phyloP scores from a whole-genome alignment of 148 eudicot genomes.

The Arctostaphylos glauca region DNA sequence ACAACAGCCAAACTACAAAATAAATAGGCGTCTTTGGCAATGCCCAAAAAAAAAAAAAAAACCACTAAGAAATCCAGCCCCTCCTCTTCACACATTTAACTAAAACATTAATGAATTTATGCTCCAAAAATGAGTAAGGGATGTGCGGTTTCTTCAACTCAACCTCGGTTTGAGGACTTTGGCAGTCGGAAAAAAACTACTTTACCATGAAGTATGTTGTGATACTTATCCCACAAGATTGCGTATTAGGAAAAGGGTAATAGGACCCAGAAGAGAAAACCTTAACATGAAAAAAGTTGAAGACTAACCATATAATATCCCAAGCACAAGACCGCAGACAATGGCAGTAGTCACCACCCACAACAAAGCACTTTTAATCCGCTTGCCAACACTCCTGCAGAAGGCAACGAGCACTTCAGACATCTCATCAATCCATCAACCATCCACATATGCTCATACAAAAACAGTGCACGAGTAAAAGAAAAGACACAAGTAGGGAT shows the following conservation, averaged over 20 bases:
- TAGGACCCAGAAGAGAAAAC: neutral
- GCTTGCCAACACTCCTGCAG: constrained; percentile 68
- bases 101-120: neutral
- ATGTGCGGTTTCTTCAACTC: neutral
- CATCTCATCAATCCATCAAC: constrained; percentile 12
- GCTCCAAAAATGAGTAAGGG: neutral
- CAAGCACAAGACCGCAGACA: constrained; percentile 80
- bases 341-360: constrained; percentile 80
- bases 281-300: neutral
- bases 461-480: neutral
- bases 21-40: neutral
- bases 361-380: constrained; percentile 66
- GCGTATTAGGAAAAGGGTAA: neutral
- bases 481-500: neutral
- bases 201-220: neutral
- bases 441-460: constrained; percentile 1
- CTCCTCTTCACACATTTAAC: neutral
- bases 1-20: neutral
- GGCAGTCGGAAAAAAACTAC: neutral
- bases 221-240: neutral
- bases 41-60: neutral
- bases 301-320: constrained; percentile 81
- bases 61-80: neutral
- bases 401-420: neutral
- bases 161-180: neutral